Conservation (phyloP, 768 basidiomycete species). For the Neoboletus magnificus region DNA sequence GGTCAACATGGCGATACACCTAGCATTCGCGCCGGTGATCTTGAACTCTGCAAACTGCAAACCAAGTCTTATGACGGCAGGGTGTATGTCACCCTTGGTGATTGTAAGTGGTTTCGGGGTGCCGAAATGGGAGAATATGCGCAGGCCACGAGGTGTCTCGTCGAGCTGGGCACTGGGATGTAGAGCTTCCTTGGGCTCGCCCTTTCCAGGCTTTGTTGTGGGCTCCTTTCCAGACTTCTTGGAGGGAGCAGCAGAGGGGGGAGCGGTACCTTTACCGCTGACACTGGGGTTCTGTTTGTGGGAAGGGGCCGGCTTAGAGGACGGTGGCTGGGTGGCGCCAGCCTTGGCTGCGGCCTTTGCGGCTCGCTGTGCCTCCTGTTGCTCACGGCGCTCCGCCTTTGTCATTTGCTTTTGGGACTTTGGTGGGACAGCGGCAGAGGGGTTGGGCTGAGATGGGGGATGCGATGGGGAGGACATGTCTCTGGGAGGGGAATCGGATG, state of each 20-base stretch:
- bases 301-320: constrained; percentile 29
- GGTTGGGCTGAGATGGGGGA: constrained; percentile 5
- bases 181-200: constrained; percentile 25
- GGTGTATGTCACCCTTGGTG: constrained; percentile 87
- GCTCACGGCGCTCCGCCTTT: constrained; percentile 75
- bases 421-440: constrained; percentile 3
- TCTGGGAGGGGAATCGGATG: neutral
- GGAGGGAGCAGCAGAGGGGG: constrained; percentile 15
- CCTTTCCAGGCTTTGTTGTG: constrained; percentile 18
- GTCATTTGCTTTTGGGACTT: constrained; percentile 70
- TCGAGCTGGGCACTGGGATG: constrained; percentile 32
- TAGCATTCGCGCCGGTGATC: constrained; percentile 91
- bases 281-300: constrained; percentile 23
- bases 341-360: constrained; percentile 60
- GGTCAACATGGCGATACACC: constrained; percentile 88
- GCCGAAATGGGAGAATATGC: constrained; percentile 86
- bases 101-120: constrained; percentile 53
- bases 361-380: constrained; percentile 77
- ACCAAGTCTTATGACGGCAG: constrained; percentile 80
- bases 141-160: constrained; percentile 53
- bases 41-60: constrained; percentile 90
- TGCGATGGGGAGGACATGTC: constrained; percentile 4
- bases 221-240: constrained; percentile 27
- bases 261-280: constrained; percentile 16
- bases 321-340: constrained; percentile 16